Conservation (phyloP, 106 monocot genomes). For the Triglochin maritima region DNA sequence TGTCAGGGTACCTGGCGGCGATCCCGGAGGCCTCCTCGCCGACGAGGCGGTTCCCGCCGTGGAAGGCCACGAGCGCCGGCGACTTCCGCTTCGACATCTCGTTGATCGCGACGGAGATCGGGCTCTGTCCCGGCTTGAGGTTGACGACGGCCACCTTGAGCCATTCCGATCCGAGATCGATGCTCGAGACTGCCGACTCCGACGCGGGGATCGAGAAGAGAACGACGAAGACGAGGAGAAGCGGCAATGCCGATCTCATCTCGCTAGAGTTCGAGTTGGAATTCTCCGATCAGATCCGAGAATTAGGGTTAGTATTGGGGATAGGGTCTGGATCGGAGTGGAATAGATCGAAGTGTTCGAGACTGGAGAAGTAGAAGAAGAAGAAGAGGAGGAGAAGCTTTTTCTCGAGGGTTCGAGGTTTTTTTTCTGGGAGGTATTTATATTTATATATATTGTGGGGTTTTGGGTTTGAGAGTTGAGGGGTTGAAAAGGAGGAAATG, state of each 20-base stretch:
- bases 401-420: too few species aligned
- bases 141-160: slow-evolving; percentile 91
- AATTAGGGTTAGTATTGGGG: too few species aligned
- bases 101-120: slow-evolving; percentile 95
- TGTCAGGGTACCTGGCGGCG: slow-evolving; percentile 69
- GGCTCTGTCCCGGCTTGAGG: slow-evolving; percentile 67
- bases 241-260: slow-evolving; percentile 3
- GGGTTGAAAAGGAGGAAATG: too few species aligned
- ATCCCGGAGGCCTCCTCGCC: slow-evolving; percentile 91
- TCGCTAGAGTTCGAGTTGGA: neutral
- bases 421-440: too few species aligned
- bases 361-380: too few species aligned
- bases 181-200: slow-evolving; percentile 56
- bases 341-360: too few species aligned
- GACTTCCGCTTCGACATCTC: slow-evolving; percentile 99
- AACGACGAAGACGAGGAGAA: slow-evolving; percentile 11
- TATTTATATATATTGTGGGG: too few species aligned
- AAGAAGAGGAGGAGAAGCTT: too few species aligned
- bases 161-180: slow-evolving; percentile 95
- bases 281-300: too few species aligned
- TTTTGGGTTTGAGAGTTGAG: too few species aligned
- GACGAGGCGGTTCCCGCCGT: slow-evolving; percentile 56
- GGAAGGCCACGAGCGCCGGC: slow-evolving; percentile 69
- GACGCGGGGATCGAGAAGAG: slow-evolving; percentile 9
- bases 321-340: too few species aligned